Percentiles rank a stretch among this genome's conserved stretches.
phyloP scores from a whole-genome alignment of 495 filamentous ascomycete species.

The Bacidia rubella region DNA sequence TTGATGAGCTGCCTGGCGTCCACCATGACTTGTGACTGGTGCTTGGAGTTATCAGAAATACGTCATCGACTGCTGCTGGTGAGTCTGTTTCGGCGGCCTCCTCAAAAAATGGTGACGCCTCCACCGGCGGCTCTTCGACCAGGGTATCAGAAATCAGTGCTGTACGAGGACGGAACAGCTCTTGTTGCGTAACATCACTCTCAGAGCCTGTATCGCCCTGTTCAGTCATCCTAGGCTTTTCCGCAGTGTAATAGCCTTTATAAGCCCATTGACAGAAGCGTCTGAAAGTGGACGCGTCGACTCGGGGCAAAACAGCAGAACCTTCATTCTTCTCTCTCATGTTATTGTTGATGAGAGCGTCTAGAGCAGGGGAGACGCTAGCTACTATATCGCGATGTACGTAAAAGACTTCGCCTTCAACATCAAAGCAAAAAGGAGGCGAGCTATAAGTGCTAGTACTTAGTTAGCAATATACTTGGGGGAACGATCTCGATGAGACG shows the following conservation, averaged over 20 bases:
- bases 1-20: too few relatives aligned
- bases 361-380: constrained; percentile 4
- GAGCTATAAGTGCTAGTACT: constrained; percentile 7
- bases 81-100: too few relatives aligned
- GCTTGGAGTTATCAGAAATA: too few relatives aligned
- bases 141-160: too few relatives aligned
- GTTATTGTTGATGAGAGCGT: constrained; percentile 4
- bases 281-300: constrained; percentile 8
- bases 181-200: neutral
- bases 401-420: constrained; percentile 7
- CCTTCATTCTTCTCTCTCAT: constrained; percentile 10
- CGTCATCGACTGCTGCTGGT: too few relatives aligned
- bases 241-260: constrained; percentile 7
- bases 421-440: constrained; percentile 10
- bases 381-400: constrained; percentile 7
- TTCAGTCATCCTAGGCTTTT: neutral
- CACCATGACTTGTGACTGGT: too few relatives aligned
- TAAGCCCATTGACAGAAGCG: constrained; percentile 13
- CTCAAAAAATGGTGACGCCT: too few relatives aligned
- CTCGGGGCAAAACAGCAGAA: constrained; percentile 6
- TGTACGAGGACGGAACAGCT: too few relatives aligned
- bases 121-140: too few relatives aligned
- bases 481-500: neutral
- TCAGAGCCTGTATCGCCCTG: neutral
- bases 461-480: neutral